phyloP scores from a whole-genome alignment of 108 stramenopile genomes.

The Nannochloropsis salina region DNA sequence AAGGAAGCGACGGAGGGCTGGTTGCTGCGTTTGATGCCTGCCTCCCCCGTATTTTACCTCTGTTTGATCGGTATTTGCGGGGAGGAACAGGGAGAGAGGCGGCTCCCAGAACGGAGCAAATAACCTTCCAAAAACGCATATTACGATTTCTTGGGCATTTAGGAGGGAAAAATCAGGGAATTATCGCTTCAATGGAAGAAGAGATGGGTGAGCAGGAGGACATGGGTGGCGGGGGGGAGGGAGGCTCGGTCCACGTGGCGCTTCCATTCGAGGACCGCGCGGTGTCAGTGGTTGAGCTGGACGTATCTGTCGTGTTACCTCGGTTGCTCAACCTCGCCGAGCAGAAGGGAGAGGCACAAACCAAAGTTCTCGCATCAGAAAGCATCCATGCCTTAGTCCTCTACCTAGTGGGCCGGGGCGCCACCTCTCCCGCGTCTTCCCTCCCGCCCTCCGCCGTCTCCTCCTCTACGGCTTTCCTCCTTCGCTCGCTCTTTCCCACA shows the following conservation, averaged over 20 bases:
- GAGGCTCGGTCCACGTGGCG: not conserved
- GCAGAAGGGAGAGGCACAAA: conserved; percentile 29
- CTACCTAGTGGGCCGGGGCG: conserved; percentile 31
- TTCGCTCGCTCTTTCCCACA: conserved; percentile 32
- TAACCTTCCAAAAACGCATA: conserved; percentile 25
- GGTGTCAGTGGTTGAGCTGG: not conserved
- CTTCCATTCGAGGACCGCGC: not conserved
- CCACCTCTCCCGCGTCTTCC: not conserved
- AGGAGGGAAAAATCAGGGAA: conserved; percentile 37
- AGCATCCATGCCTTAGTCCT: conserved; percentile 42
- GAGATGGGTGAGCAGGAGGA: not conserved
- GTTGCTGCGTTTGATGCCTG: not conserved
- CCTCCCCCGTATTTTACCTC: conserved; percentile 27
- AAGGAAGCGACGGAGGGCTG: not conserved
- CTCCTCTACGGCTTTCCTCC: not conserved
- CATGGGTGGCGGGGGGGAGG: not conserved
- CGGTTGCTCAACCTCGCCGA: conserved; percentile 18
- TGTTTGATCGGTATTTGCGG: conserved; percentile 25
- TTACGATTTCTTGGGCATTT: conserved; percentile 40
- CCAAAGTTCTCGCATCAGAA: conserved; percentile 44
- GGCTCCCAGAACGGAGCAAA: conserved; percentile 26
- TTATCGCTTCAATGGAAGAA: conserved; percentile 7
- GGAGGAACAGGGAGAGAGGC: conserved; percentile 7
- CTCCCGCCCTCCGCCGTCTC: not conserved
- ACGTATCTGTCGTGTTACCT: not conserved